Evolutionary conservation across 495 filamentous ascomycete species (phyloP).

Genomic region (Aspergillus campestris): DNA sequence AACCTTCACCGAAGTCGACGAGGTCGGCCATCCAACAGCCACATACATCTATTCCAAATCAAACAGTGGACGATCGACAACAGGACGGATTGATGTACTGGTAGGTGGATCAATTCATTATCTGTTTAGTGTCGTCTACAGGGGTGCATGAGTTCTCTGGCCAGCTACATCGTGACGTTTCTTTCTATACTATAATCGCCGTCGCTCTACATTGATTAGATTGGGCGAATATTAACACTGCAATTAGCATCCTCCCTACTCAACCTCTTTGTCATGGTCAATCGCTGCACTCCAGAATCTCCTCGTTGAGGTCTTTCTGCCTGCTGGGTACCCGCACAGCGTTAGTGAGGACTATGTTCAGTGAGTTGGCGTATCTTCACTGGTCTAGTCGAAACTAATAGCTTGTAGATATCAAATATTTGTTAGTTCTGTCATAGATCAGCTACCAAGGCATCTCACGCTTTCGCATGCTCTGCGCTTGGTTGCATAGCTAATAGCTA

Average conservation of each 20-base stretch:
- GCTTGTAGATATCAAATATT: slow-evolving; percentile 62
- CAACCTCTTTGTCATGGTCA: slow-evolving; percentile 31
- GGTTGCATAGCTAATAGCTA: background rate
- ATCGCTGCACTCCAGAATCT: background rate
- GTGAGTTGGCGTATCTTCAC: slow-evolving; percentile 39
- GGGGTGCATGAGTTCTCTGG: background rate
- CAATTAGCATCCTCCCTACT: slow-evolving; percentile 15
- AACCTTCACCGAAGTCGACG: slow-evolving; percentile 31
- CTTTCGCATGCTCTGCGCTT: background rate
- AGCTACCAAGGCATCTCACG: background rate
- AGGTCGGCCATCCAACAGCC: slow-evolving; percentile 25
- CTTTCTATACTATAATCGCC: background rate
- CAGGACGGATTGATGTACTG: slow-evolving; percentile 26
- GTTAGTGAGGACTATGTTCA: slow-evolving; percentile 83
- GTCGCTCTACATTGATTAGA: background rate
- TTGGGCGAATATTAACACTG: background rate
- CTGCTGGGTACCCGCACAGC: slow-evolving; percentile 83
- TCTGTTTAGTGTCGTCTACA: too few species aligned
- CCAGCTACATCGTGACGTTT: background rate
- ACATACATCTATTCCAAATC: slow-evolving; percentile 29
- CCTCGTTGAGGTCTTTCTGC: slow-evolving; percentile 62
- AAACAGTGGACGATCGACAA: background rate
- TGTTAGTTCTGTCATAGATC: slow-evolving; percentile 14
- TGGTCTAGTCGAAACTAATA: slow-evolving; percentile 3
- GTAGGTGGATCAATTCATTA: slow-evolving; percentile 16